A percentile compares a stretch with the other conserved stretches of the same genome.
These are phyloP conservation scores for Metschnikowia anglica DNA, from an alignment of 805 yeast species.

Conservation along the genomic window DNA sequence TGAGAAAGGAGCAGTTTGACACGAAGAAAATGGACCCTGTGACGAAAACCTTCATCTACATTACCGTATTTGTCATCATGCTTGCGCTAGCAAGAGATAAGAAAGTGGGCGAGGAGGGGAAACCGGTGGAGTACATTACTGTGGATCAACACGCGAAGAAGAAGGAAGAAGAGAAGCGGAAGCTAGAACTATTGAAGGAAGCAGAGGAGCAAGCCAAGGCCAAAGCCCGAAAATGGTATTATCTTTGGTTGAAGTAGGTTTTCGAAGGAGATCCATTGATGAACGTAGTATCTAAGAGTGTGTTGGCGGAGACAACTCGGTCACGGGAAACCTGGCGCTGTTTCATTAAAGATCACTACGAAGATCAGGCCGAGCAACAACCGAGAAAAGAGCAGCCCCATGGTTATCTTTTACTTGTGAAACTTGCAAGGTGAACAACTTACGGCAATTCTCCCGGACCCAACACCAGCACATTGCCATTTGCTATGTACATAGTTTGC, in stretches of 20 bases:
- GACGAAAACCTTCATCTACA: conserved; percentile 52
- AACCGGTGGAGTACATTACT: conserved; percentile 40
- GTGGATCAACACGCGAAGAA: conserved; percentile 36
- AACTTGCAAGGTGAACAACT: too few relatives aligned
- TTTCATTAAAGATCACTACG: too few relatives aligned
- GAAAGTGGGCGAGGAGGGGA: conserved; percentile 44
- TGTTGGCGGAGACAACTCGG: too few relatives aligned
- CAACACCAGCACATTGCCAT: too few relatives aligned
- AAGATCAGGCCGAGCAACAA: too few relatives aligned
- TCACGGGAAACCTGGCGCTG: too few relatives aligned
- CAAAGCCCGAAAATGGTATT: conserved; percentile 46
- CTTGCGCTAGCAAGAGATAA: conserved; percentile 59
- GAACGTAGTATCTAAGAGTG: too few relatives aligned
- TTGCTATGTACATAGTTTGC: too few relatives aligned
- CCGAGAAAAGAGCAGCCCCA: too few relatives aligned
- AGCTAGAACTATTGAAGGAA: conserved; percentile 16
- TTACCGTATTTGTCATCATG: conserved; percentile 46
- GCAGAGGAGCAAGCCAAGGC: conserved; percentile 15
- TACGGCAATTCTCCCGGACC: too few relatives aligned
- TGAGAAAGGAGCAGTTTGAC: conserved; percentile 47
- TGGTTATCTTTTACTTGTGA: too few relatives aligned
- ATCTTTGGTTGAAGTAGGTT: conserved; percentile 44
- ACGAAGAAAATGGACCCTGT: conserved; percentile 54
- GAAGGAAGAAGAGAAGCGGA: conserved; percentile 21
- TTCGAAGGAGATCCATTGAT: too few relatives aligned